phyloP scores from a whole-genome alignment of 2,329 filamentous ascomycete genomes.

The Colletotrichum godetiae region DNA sequence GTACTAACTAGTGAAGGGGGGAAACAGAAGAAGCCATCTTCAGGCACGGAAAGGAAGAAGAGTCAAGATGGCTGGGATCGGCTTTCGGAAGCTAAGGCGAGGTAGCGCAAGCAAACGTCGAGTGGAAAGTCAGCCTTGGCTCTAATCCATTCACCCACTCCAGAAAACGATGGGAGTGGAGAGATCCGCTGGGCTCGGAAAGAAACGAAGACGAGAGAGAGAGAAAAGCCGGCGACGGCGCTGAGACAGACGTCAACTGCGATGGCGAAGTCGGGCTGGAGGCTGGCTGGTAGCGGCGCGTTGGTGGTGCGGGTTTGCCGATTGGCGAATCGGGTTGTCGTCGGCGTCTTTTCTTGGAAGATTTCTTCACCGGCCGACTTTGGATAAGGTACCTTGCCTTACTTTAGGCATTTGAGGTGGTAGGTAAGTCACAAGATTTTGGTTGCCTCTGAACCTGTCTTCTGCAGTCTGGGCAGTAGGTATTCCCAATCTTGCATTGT shows the following conservation, averaged over 20 bases:
- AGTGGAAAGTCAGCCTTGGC: not conserved
- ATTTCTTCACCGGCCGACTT: not conserved
- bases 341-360: not conserved
- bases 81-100: not conserved
- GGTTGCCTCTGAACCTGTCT: not conserved
- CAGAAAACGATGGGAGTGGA: not conserved
- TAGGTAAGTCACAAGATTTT: too few relatives aligned
- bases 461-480: not conserved
- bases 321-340: not conserved
- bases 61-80: conserved; percentile 18
- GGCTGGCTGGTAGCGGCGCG: conserved; percentile 3
- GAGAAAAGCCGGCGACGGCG: not conserved
- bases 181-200: not conserved
- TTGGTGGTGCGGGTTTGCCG: not conserved
- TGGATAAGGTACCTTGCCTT: too few relatives aligned
- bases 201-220: not conserved
- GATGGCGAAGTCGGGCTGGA: conserved; percentile 22
- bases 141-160: too few relatives aligned
- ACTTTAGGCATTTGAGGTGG: too few relatives aligned
- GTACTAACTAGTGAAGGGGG: too few relatives aligned
- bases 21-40: conserved; percentile 13
- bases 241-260: conserved; percentile 22
- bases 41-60: conserved; percentile 1
- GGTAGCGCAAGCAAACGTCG: conserved; percentile 4
- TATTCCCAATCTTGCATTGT: not conserved